These are phyloP conservation scores for Pseudofabraea citricarpa DNA, from an alignment of 2,329 filamentous ascomycete species.

Conservation along the genomic window DNA sequence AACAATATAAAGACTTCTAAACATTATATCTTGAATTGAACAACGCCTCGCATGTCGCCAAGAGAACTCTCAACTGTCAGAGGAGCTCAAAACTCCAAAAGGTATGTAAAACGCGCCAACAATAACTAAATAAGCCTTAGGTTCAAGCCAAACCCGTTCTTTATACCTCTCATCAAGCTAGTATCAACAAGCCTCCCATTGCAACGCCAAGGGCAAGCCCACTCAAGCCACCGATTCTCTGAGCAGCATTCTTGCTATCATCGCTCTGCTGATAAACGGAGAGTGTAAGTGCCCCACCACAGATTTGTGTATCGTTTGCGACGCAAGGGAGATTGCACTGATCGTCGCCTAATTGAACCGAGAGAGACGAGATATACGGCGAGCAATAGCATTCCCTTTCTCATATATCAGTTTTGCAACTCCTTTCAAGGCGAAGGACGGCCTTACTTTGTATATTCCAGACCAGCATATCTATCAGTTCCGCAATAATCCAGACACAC, in stretches of 20 bases:
- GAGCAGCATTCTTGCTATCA: slow-evolving; percentile 11
- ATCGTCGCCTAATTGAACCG: slow-evolving; percentile 39
- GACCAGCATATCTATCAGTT: slow-evolving; percentile 15
- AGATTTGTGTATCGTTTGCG: slow-evolving; percentile 45
- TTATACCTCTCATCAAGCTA: no score
- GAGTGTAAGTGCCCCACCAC: slow-evolving; percentile 48
- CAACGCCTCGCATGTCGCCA: no score
- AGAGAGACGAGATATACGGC: slow-evolving; percentile 41
- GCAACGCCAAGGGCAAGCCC: slow-evolving; percentile 19
- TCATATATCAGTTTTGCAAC: background rate
- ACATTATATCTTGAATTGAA: no score
- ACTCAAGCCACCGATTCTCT: slow-evolving; percentile 4
- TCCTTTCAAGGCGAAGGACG: background rate
- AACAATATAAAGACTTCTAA: no score
- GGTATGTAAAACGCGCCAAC: slow-evolving; percentile 10
- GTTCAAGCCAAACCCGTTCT: no score
- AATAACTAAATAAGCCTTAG: no score
- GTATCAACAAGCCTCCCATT: slow-evolving; percentile 17
- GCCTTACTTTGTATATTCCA: slow-evolving; percentile 24
- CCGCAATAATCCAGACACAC: slow-evolving; percentile 18
- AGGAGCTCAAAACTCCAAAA: background rate
- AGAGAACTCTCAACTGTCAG: background rate
- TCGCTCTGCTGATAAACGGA: slow-evolving; percentile 34
- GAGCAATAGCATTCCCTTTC: slow-evolving; percentile 57
- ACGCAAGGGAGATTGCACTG: slow-evolving; percentile 49